Base-by-base conservation (phyloP, 1,284 basidiomycete species). In the Meira nashicola region DNA sequence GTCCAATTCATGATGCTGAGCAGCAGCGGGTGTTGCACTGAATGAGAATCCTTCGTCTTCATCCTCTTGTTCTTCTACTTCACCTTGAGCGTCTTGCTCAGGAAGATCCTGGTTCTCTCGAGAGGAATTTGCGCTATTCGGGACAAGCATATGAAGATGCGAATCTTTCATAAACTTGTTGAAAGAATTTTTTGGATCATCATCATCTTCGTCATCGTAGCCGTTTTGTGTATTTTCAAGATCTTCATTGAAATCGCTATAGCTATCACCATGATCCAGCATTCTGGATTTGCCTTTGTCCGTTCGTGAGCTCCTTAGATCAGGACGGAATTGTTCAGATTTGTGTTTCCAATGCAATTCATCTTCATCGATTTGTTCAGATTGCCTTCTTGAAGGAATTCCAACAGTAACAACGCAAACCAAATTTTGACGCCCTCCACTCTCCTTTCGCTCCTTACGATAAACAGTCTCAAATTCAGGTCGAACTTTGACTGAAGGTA, bases 391-490 rank as follows among this genome's bases (percentile, higher is more conserved):
- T 60, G 85, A 84, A 2, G 92, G 89, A 0, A 95, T 84, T 79
- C 93, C 90, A 72, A 96, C 86, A 62, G 91, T 83, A 60, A 96
- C 86, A 71, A 95, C 89, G 71, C 90, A 93, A 12, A 91, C 92
- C 64, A 95, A 81, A 1, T 88, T 87, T 50, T 84, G 77, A 69
- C 92, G 90, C 60, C 80, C 73, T 14, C 63, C 65, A 12, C 66
- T 59, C 39, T 50, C 66, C 7, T 70, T 67, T 25, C 50, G 23
- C 25, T 60, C 58, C 47, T 70, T 86, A 59, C 89, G 85, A 19
- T 88, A 85, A 53, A 94, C 83, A 44, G 87, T 87, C 1, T 87
- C 83, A 78, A 89, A 92, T 79, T 96, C 92, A 3, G 92, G 87
- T 53, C 87, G 86, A 70, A 94, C 89, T 74, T 89, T 87, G 70